Evolutionary conservation across 352 stramenopile genomes (phyloP).

Genomic region (Aphanomyces euteiches): DNA sequence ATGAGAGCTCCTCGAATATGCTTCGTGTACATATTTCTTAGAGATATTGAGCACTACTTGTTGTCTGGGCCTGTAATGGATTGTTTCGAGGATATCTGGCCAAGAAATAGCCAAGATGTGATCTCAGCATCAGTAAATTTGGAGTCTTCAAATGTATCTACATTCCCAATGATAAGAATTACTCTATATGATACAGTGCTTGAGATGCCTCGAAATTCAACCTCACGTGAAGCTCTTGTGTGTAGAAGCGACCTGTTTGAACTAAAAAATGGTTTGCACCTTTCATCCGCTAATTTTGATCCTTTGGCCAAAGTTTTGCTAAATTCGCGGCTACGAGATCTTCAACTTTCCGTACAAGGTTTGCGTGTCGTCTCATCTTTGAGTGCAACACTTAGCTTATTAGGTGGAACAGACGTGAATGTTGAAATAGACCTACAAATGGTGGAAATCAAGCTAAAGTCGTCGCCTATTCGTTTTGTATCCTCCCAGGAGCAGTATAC

Average conservation of each 20-base stretch:
- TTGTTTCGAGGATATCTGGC: neutral
- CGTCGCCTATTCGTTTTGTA: slow-evolving; percentile 63
- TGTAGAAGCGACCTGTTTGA: slow-evolving; percentile 64
- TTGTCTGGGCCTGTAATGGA: slow-evolving; percentile 43
- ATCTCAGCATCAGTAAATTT: neutral
- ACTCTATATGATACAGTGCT: slow-evolving; percentile 62
- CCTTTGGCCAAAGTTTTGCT: slow-evolving; percentile 73
- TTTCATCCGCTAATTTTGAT: neutral
- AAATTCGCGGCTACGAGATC: slow-evolving; percentile 71
- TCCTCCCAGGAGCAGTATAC: slow-evolving; percentile 83
- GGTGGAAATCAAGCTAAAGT: slow-evolving; percentile 52
- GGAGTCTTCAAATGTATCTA: slow-evolving; percentile 45
- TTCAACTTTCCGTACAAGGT: slow-evolving; percentile 59
- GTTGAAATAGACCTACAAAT: slow-evolving; percentile 62
- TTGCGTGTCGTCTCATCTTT: slow-evolving; percentile 75
- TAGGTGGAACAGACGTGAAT: slow-evolving; percentile 63
- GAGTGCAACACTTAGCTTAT: slow-evolving; percentile 65
- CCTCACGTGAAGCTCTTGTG: slow-evolving; percentile 68
- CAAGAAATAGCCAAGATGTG: neutral
- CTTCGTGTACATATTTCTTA: slow-evolving; percentile 77
- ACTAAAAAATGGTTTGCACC: slow-evolving; percentile 52
- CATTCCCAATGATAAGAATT: slow-evolving; percentile 75
- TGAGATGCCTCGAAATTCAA: slow-evolving; percentile 74
- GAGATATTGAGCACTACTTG: slow-evolving; percentile 72
- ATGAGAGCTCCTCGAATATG: slow-evolving; percentile 74